These are phyloP conservation scores for Ophiobolus disseminans DNA, from an alignment of 2,329 filamentous ascomycete genomes.

Conservation along the genomic window DNA sequence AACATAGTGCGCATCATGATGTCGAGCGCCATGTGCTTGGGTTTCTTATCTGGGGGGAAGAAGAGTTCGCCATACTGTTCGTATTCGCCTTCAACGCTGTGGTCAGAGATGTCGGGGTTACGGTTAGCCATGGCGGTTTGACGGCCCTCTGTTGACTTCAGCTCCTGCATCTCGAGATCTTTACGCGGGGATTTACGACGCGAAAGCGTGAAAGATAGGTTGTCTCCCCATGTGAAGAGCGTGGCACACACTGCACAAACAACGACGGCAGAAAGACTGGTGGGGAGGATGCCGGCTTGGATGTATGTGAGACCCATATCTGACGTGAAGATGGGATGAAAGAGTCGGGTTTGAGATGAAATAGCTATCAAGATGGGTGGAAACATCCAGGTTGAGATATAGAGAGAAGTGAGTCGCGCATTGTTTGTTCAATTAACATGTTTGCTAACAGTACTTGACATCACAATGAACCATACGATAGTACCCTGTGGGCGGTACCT, in stretches of 20 bases:
- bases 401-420: too few relatives aligned
- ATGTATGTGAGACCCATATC: neutral
- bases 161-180: neutral
- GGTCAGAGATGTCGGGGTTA: too few relatives aligned
- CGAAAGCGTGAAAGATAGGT: neutral
- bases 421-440: too few relatives aligned
- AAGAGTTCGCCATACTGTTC: conserved; percentile 1
- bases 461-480: too few relatives aligned
- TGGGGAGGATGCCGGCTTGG: neutral
- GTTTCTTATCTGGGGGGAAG: conserved; percentile 1
- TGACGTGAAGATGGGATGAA: too few relatives aligned
- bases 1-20: conserved; percentile 3
- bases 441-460: too few relatives aligned
- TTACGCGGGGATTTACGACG: neutral
- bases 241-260: neutral
- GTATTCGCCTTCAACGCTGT: neutral
- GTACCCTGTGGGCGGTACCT: too few relatives aligned
- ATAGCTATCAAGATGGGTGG: too few relatives aligned
- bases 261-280: neutral
- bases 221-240: neutral
- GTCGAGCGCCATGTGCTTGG: neutral
- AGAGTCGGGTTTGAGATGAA: too few relatives aligned
- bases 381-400: too few relatives aligned
- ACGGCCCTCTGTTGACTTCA: too few relatives aligned
- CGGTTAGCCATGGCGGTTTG: too few relatives aligned